Evolutionary conservation across 2,329 filamentous ascomycete species (phyloP).

Genomic region (Metarhizium robertsii): DNA sequence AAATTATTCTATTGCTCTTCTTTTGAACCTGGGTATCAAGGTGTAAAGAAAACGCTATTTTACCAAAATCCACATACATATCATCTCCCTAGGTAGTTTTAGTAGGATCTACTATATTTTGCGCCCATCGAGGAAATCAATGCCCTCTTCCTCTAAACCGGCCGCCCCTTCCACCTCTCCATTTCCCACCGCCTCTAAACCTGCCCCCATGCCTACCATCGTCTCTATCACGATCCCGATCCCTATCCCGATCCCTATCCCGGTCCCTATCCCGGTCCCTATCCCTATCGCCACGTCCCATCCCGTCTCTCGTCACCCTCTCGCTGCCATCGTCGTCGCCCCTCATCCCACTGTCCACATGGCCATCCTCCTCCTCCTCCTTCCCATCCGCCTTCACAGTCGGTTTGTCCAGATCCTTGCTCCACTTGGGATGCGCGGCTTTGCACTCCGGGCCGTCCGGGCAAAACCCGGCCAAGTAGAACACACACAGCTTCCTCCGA

Average conservation of each 20-base stretch:
- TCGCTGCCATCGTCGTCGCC: constrained; percentile 14
- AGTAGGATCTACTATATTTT: neutral
- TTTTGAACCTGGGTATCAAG: too few relatives aligned
- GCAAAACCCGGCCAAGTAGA: constrained; percentile 90
- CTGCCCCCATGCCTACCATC: neutral
- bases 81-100: neutral
- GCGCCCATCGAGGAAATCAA: neutral
- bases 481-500: constrained; percentile 68
- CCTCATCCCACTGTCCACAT: constrained; percentile 23
- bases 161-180: constrained; percentile 24
- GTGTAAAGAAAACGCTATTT: neutral
- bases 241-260: constrained; percentile 3
- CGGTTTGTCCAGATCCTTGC: constrained; percentile 65
- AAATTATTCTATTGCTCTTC: neutral
- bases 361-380: constrained; percentile 37
- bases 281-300: constrained; percentile 27
- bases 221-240: constrained; percentile 18
- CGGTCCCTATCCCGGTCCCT: constrained; percentile 14
- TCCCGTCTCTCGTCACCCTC: constrained; percentile 15
- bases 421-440: constrained; percentile 77
- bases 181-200: constrained; percentile 22
- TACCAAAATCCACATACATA: neutral
- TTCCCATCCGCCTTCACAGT: constrained; percentile 59
- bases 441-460: constrained; percentile 70
- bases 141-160: constrained; percentile 19